Evolutionary conservation across 108 stramenopile genomes (phyloP), one percentile per base, ranked within the genome.

Genomic region (Nitzschia sp.): DNA sequence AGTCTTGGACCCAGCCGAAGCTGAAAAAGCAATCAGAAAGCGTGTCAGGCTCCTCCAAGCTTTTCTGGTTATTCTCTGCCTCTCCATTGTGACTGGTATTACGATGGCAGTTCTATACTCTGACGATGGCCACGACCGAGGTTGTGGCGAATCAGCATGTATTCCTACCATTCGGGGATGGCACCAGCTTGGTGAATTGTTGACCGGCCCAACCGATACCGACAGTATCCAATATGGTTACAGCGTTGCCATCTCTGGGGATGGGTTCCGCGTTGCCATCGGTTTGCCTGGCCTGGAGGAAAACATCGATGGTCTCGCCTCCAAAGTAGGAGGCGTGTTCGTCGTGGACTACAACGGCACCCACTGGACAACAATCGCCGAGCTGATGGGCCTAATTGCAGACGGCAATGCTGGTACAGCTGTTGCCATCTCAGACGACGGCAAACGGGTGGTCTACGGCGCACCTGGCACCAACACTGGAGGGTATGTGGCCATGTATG

Each of bases 311-410:
- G 56, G 11, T 9, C 58, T 36, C 9, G 25, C 58, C 38, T 46
- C 36, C 26, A 29, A 35, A 21, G 54, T 51, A 11, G 75, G 75
- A 46, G 45, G 57, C 17, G 68, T 76, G 0, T 21, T 32, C 9
- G 49, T 76, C 3, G 42, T 64, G 47, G 75, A 76, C 42, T 60
- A 35, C 32, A 70, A 76, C 42, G 75, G 75, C 15, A 76, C 75
- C 15, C 34, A 24, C 11, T 76, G 75, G 75, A 5, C 23, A 1
- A 13, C 23, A 3, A 46, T 13, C 2, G 11, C 24, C 0, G 23
- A 51, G 31, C 19, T 70, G 18, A 31, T 45, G 31, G 75, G 75
- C n/a, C 42, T 0, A 1, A 21, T 23, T 1, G 29, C 46, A 21
- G 53, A 54, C 36, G 72, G 36, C 28, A 42, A 74, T 32, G 60